These are phyloP conservation scores for Cyberlindnera americana DNA, from an alignment of 805 yeast genomes.

Conservation along the genomic window DNA sequence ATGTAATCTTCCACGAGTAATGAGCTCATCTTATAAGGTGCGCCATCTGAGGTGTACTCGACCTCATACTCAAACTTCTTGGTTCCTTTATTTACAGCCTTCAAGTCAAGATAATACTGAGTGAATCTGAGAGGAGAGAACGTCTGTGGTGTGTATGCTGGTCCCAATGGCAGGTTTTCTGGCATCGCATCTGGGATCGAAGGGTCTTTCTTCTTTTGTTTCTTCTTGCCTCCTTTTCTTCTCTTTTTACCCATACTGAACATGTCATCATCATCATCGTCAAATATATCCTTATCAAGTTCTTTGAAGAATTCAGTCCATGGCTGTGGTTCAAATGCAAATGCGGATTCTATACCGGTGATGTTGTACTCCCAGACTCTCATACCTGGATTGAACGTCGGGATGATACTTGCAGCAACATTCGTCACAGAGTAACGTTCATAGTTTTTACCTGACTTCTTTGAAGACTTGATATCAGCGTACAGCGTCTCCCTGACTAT, in stretches of 20 bases:
- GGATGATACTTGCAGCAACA: constrained; percentile 71
- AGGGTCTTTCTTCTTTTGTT: constrained; percentile 26
- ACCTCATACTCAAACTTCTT: constrained; percentile 53
- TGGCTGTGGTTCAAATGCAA: constrained; percentile 32
- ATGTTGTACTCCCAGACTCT: constrained; percentile 86
- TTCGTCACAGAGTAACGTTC: constrained; percentile 69
- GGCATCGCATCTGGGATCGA: constrained; percentile 66
- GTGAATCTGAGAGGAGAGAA: constrained; percentile 71
- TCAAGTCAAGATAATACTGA: constrained; percentile 70
- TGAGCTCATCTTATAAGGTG: constrained; percentile 48
- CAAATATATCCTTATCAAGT: constrained; percentile 35
- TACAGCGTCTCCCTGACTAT: constrained; percentile 51
- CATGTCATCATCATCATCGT: constrained; percentile 27
- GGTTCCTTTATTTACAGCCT: constrained; percentile 39
- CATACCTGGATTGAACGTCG: constrained; percentile 80
- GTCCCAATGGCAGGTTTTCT: constrained; percentile 52
- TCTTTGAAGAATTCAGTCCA: constrained; percentile 59
- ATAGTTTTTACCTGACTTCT: constrained; percentile 35
- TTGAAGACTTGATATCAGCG: constrained; percentile 31
- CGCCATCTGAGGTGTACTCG: constrained; percentile 68
- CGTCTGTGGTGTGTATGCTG: constrained; percentile 68
- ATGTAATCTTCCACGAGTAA: constrained; percentile 64
- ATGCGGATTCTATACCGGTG: constrained; percentile 40
- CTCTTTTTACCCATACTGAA: constrained; percentile 5
- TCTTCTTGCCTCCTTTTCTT: constrained; percentile 25